A percentile compares a stretch with the other conserved stretches of the same genome.
Conservation (phyloP, 2,329 filamentous ascomycete genomes). For the Alternaria conjuncta region DNA sequence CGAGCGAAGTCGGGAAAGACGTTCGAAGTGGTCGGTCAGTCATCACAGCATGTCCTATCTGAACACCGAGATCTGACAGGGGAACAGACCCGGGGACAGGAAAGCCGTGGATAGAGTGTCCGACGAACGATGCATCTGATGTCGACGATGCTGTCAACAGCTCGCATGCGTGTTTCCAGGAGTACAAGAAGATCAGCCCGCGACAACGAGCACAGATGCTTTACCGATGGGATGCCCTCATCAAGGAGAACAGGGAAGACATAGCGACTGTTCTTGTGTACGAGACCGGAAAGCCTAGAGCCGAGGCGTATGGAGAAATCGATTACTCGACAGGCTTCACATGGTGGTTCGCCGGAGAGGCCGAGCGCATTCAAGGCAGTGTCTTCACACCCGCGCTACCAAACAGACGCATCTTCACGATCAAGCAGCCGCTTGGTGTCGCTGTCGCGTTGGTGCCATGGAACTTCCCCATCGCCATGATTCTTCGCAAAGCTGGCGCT, state of each 20-base stretch:
- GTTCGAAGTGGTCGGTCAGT: slow-evolving; percentile 62
- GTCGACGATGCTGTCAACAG: slow-evolving; percentile 66
- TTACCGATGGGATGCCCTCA: slow-evolving; percentile 69
- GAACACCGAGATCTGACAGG: slow-evolving; percentile 12
- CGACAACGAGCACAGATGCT: slow-evolving; percentile 67
- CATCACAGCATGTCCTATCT: not conserved
- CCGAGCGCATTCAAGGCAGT: slow-evolving; percentile 67
- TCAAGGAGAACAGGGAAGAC: slow-evolving; percentile 67
- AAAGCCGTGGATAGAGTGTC: slow-evolving; percentile 57
- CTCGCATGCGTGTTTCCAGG: slow-evolving; percentile 66
- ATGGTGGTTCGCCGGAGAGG: slow-evolving; percentile 67
- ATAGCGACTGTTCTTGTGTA: slow-evolving; percentile 68
- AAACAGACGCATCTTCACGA: slow-evolving; percentile 69
- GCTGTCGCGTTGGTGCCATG: slow-evolving; percentile 73
- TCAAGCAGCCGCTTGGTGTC: slow-evolving; percentile 78
- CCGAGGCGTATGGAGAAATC: slow-evolving; percentile 60
- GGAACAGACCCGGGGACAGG: slow-evolving; percentile 58
- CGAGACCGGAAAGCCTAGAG: slow-evolving; percentile 62
- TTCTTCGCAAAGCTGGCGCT: slow-evolving; percentile 70
- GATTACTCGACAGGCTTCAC: slow-evolving; percentile 62
- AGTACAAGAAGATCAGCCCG: slow-evolving; percentile 66
- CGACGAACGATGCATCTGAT: slow-evolving; percentile 61
- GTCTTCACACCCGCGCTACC: slow-evolving; percentile 66
- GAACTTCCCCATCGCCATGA: slow-evolving; percentile 75
- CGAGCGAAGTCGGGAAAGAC: slow-evolving; percentile 63